These are phyloP conservation scores for Ophiostoma novo-ulmi DNA, from an alignment of 2,329 filamentous ascomycete genomes.

Conservation along the genomic window DNA sequence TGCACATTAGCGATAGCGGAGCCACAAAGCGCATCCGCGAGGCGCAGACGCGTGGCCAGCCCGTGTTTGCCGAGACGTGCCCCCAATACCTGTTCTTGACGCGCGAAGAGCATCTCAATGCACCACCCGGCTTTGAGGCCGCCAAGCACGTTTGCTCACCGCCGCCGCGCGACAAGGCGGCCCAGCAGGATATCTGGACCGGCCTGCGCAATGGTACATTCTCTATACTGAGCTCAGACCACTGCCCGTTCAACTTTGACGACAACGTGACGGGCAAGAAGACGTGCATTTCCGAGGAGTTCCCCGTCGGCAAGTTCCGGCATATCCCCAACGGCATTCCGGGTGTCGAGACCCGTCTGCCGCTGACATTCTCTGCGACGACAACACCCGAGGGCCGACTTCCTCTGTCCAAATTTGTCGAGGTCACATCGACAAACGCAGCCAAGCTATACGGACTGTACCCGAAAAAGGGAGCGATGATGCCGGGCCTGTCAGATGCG, in stretches of 20 bases:
- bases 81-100: conserved; percentile 56
- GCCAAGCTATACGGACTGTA: conserved; percentile 55
- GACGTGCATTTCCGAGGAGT: conserved; percentile 28
- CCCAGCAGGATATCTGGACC: conserved; percentile 48
- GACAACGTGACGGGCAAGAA: conserved; percentile 35
- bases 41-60: conserved; percentile 47
- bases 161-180: conserved; percentile 44
- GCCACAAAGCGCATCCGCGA: conserved; percentile 46
- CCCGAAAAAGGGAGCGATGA: conserved; percentile 45
- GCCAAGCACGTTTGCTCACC: conserved; percentile 53
- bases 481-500: conserved; percentile 49
- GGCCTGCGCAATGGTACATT: conserved; percentile 51
- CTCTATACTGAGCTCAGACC: conserved; percentile 47
- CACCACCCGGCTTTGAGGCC: conserved; percentile 40
- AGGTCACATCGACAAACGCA: conserved; percentile 50
- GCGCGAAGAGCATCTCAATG: conserved; percentile 35
- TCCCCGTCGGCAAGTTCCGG: conserved; percentile 43
- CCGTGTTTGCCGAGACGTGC: conserved; percentile 54
- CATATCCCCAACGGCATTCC: conserved; percentile 56
- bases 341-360: conserved; percentile 52
- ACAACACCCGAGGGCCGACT: conserved; percentile 15
- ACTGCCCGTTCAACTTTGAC: conserved; percentile 48
- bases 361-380: conserved; percentile 38
- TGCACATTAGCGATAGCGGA: conserved; percentile 46
- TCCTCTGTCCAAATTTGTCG: conserved; percentile 47